Conservation (phyloP, 176 grass and related monocot genomes). For the Saccharum spontaneum region DNA sequence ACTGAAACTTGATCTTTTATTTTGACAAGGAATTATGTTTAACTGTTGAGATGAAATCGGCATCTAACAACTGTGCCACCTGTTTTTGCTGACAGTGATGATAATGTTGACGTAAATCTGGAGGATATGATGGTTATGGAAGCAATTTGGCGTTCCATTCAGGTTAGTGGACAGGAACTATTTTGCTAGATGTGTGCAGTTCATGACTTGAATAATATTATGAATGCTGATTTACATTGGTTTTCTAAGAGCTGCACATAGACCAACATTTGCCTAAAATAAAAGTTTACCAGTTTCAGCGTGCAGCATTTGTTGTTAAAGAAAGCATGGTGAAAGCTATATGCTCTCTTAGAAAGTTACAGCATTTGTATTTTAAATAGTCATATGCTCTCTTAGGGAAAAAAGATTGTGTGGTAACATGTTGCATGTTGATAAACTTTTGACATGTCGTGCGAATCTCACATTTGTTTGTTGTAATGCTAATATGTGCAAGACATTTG, state of each 20-base stretch:
- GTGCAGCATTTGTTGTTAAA: not conserved
- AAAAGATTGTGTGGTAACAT: not conserved
- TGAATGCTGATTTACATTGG: conserved; percentile 1
- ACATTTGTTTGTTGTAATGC: not conserved
- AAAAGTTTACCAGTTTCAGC: not conserved
- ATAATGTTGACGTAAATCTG: conserved; percentile 72
- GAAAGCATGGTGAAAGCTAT: not conserved
- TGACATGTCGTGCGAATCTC: not conserved
- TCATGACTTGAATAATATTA: not conserved
- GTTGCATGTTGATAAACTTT: not conserved
- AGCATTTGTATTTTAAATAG: not conserved
- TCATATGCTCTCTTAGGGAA: not conserved
- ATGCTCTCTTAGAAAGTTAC: not conserved
- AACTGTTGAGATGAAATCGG: conserved; percentile 1
- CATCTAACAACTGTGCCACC: conserved; percentile 29
- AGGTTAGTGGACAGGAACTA: conserved; percentile 50
- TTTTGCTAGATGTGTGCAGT: conserved; percentile 19
- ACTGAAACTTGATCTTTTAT: not conserved
- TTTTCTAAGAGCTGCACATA: not conserved
- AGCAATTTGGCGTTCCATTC: conserved; percentile 96
- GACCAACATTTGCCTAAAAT: not conserved
- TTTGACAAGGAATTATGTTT: not conserved
- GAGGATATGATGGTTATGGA: conserved; percentile 99
- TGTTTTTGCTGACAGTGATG: conserved; percentile 70
- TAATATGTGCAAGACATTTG: not conserved